phyloP scores from a whole-genome alignment of 2,329 filamentous ascomycete genomes.

The Colletotrichum tropicicola region DNA sequence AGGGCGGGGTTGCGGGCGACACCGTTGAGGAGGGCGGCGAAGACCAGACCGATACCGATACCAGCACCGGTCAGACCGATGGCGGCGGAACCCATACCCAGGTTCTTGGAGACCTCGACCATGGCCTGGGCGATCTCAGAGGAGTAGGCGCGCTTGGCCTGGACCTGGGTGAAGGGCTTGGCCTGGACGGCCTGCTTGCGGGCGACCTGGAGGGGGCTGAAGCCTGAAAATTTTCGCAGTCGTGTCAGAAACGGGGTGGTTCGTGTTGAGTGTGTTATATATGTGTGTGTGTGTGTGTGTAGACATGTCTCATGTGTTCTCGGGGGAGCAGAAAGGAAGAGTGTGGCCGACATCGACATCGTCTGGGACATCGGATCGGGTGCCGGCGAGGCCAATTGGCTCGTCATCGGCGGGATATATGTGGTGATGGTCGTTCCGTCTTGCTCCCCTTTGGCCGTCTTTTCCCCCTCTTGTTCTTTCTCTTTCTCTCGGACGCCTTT shows the following conservation, averaged over 20 bases:
- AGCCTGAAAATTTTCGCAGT: constrained; percentile 52
- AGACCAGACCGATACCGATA: constrained; percentile 96
- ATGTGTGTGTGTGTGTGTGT: no score
- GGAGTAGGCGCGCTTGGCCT: constrained; percentile 79
- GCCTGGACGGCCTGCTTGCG: constrained; percentile 74
- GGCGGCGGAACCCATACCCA: constrained; percentile 88
- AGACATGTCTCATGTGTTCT: no score
- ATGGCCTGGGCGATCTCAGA: constrained; percentile 89
- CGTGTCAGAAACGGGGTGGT: constrained; percentile 43
- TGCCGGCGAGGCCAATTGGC: constrained; percentile 41
- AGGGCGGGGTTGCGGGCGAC: constrained; percentile 95
- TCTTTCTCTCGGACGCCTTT: neutral
- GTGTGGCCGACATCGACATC: constrained; percentile 11
- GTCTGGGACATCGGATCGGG: constrained; percentile 24
- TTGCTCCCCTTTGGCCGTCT: no score
- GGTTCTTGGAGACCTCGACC: constrained; percentile 91
- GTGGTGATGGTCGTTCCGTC: constrained; percentile 29
- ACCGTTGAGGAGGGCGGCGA: constrained; percentile 87
- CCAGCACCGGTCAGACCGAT: constrained; percentile 92
- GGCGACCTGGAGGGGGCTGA: constrained; percentile 73
- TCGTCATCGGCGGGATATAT: constrained; percentile 27
- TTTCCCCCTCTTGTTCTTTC: constrained; percentile 22
- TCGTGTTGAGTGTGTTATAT: no score
- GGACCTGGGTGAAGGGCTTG: constrained; percentile 68
- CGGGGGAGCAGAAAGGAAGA: neutral